Evolutionary conservation across 805 yeast species (phyloP).

Genomic region (Komagataella pastoris): DNA sequence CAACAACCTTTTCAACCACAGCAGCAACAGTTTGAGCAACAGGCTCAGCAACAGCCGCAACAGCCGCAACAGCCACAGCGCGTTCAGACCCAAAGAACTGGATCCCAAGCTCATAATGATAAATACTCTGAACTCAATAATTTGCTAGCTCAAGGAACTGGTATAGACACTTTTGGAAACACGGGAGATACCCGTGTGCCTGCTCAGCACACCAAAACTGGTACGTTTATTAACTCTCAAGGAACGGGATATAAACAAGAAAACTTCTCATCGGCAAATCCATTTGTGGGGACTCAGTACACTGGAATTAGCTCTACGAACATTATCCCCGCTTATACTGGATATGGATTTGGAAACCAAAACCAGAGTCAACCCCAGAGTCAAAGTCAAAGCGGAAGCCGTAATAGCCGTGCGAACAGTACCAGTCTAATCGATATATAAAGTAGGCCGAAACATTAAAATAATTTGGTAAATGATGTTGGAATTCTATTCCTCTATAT

Average conservation of each 20-base stretch:
- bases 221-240: slow-evolving; percentile 71
- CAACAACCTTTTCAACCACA: slow-evolving; percentile 10
- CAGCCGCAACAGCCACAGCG: slow-evolving; percentile 22
- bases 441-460: not conserved
- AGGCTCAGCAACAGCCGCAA: slow-evolving; percentile 6
- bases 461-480: not conserved
- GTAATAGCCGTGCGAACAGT: slow-evolving; percentile 3
- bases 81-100: slow-evolving; percentile 33
- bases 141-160: slow-evolving; percentile 76
- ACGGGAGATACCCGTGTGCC: slow-evolving; percentile 78
- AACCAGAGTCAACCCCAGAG: slow-evolving; percentile 18
- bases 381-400: slow-evolving; percentile 4
- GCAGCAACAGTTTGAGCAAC: slow-evolving; percentile 13
- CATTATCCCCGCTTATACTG: slow-evolving; percentile 62
- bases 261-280: slow-evolving; percentile 33
- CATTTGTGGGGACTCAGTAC: slow-evolving; percentile 55
- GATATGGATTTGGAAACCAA: slow-evolving; percentile 89
- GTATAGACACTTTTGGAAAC: slow-evolving; percentile 88
- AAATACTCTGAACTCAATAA: slow-evolving; percentile 63
- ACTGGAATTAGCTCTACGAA: slow-evolving; percentile 56
- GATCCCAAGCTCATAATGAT: slow-evolving; percentile 37
- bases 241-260: slow-evolving; percentile 69
- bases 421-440: slow-evolving; percentile 19
- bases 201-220: slow-evolving; percentile 80
- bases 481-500: not conserved